phyloP scores from a whole-genome alignment of 2,329 filamentous ascomycete genomes.

The Pyricularia sp. region DNA sequence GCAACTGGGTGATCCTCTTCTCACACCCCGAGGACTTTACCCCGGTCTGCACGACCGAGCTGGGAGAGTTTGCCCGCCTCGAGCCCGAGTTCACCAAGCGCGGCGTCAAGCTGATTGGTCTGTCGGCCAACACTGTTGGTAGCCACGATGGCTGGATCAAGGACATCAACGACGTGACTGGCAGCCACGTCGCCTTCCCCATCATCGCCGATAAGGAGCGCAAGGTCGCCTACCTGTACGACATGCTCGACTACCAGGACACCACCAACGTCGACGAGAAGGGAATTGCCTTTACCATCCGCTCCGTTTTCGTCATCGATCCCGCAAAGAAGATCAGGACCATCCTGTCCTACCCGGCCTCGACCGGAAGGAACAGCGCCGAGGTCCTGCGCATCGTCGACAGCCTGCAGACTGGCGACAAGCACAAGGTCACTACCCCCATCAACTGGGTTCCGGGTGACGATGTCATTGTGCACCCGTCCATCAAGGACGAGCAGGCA shows the following conservation, averaged over 20 bases:
- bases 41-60: conserved; percentile 87
- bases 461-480: conserved; percentile 85
- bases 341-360: conserved; percentile 87
- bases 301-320: conserved; percentile 91
- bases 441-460: conserved; percentile 87
- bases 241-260: conserved; percentile 80
- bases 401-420: conserved; percentile 75
- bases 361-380: conserved; percentile 73
- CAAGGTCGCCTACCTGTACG: conserved; percentile 66
- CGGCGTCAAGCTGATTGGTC: conserved; percentile 82
- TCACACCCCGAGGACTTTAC: conserved; percentile 87
- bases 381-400: conserved; percentile 74
- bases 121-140: conserved; percentile 77
- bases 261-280: conserved; percentile 72
- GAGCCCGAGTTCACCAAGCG: conserved; percentile 81
- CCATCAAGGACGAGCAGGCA: conserved; percentile 74
- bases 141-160: conserved; percentile 85
- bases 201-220: conserved; percentile 75
- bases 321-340: conserved; percentile 87
- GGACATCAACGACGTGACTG: conserved; percentile 74
- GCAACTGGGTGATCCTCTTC: conserved; percentile 76
- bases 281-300: conserved; percentile 87
- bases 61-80: conserved; percentile 85
- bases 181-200: conserved; percentile 62
- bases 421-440: conserved; percentile 78